Conservation (phyloP, 192 early-diverging fungal species). For the Lunasporangiospora selenospora region DNA sequence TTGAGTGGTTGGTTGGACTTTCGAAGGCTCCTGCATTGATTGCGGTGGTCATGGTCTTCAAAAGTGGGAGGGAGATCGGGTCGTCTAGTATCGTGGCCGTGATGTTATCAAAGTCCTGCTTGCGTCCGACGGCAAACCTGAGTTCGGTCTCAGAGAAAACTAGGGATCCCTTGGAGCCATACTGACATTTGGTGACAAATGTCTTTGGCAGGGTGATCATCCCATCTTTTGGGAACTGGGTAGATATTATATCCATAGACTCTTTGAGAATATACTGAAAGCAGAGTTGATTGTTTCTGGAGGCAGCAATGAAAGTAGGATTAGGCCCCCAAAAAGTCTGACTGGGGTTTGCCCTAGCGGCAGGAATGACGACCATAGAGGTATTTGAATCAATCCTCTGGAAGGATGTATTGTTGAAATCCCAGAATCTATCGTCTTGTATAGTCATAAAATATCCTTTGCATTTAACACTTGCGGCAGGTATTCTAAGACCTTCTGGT, state of each 20-base stretch:
- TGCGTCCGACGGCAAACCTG: slow-evolving; percentile 4
- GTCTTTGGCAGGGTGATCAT: background rate
- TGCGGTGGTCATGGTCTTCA: background rate
- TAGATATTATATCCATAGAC: too few relatives aligned
- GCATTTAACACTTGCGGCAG: background rate
- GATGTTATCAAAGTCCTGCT: slow-evolving; percentile 5
- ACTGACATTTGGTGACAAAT: background rate
- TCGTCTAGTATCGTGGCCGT: slow-evolving; percentile 4
- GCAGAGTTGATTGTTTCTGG: too few relatives aligned
- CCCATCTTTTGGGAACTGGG: slow-evolving; percentile 1
- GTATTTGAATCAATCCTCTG: background rate
- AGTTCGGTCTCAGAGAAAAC: background rate
- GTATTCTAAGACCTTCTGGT: background rate
- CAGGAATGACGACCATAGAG: background rate
- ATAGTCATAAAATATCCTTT: background rate
- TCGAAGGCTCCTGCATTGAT: slow-evolving; percentile 1
- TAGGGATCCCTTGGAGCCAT: background rate
- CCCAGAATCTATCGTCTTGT: background rate
- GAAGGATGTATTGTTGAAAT: background rate
- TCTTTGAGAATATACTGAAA: too few relatives aligned
- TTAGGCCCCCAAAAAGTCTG: too few relatives aligned
- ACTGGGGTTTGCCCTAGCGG: background rate
- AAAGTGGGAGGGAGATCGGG: background rate
- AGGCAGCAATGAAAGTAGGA: too few relatives aligned
- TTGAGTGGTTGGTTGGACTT: background rate